Evolutionary conservation across 2,329 filamentous ascomycete species (phyloP), one percentile per base, ranked within the genome.

Genomic region (Fusarium miscanthi): DNA sequence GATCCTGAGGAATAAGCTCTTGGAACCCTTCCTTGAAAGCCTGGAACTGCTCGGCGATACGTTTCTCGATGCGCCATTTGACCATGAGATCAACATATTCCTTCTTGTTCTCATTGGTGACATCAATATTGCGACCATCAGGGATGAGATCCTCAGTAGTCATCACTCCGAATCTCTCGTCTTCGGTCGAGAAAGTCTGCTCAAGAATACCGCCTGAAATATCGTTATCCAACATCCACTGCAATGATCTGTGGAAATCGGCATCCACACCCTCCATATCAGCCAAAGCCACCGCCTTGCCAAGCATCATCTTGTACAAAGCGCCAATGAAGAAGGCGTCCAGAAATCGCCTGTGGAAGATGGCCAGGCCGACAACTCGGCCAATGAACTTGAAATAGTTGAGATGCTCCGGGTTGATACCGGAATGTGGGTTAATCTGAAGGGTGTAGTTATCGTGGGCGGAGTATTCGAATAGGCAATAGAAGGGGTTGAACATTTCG

Each of bases 311-410:
- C 88, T 99, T 99, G 89, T 99, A 99, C 79, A 99, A 91, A 35
- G 96, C 96, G 53, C 96, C 96, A 80, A 99, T 98, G 83, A 99
- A 99, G 87, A 99, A 99, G 38, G 96, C 97, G 81, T 99, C 96
- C 72, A 99, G 85, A 88, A 99, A 99, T 56, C 96, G 92, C 65
- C 96, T 90, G 83, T 99, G 96, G 91, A 99, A 99, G 79, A 99
- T 99, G 69, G 96, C 95, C 76, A 99, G 84, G 68, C 96, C 96
- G 66, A 99, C 96, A 33, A 99, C 96, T 67, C 96, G 94, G 53
- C 96, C 96, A 79, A 99, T 99, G 81, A 99, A 99, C 84, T 97
- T 98, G 90, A 99, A 99, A 85, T 98, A 99, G 82, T 98, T 98
- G 78, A 99, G 87, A 89, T 99, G 96, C 84, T 99, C 96, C 2